Conservation (phyloP, 305 asterid genomes). For the Lippia alba region DNA sequence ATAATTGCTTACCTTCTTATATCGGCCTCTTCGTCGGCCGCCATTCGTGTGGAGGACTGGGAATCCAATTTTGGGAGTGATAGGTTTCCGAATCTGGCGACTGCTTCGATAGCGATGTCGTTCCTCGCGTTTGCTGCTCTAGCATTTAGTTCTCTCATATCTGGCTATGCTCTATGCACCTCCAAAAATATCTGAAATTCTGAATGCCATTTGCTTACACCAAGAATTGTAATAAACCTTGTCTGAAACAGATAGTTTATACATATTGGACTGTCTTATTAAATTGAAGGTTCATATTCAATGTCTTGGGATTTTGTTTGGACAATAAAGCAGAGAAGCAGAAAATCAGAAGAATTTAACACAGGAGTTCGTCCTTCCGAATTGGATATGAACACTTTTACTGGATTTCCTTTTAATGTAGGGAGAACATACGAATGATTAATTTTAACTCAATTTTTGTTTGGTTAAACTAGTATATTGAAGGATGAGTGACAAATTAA, state of each 20-base stretch:
- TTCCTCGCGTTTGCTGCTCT: constrained; percentile 82
- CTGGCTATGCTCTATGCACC: constrained; percentile 75
- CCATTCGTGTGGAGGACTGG: constrained; percentile 82
- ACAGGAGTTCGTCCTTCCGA: too few relatives aligned
- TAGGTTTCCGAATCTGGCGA: constrained; percentile 85
- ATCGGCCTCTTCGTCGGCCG: constrained; percentile 89
- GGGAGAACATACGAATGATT: too few relatives aligned
- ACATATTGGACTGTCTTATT: constrained; percentile 15
- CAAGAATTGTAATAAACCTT: background rate
- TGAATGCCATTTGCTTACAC: background rate
- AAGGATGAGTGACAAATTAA: too few relatives aligned
- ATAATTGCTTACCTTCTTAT: constrained; percentile 81
- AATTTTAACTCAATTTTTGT: too few relatives aligned
- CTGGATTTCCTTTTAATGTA: too few relatives aligned
- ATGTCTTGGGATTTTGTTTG: constrained; percentile 11
- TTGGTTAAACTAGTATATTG: too few relatives aligned
- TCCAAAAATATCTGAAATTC: constrained; percentile 35
- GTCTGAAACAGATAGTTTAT: constrained; percentile 6
- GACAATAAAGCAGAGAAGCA: constrained; percentile 1
- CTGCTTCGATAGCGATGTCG: constrained; percentile 71
- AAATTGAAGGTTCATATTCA: constrained; percentile 26
- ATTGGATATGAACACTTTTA: too few relatives aligned
- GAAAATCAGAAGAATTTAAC: too few relatives aligned
- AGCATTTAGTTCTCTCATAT: constrained; percentile 74
- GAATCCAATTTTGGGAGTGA: constrained; percentile 84